These are phyloP conservation scores for Colletotrichum melonis DNA, from an alignment of 2,329 filamentous ascomycete genomes.

Conservation along the genomic window DNA sequence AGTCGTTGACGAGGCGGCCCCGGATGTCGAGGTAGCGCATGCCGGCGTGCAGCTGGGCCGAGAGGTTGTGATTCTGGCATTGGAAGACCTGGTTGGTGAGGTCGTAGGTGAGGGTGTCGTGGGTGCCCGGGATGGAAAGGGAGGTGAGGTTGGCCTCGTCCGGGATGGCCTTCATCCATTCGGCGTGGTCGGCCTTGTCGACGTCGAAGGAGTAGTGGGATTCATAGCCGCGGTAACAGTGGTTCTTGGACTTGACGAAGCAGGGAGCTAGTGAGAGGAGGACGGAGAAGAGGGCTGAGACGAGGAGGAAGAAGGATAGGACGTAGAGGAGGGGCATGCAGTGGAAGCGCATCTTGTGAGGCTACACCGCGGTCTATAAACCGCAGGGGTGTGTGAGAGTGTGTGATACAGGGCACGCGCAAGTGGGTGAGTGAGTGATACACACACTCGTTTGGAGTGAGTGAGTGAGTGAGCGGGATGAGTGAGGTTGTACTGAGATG, in stretches of 20 bases:
- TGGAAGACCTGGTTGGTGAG: conserved; percentile 50
- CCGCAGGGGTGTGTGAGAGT: background rate
- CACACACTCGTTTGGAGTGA: background rate
- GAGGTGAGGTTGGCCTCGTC: conserved; percentile 53
- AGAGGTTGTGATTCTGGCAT: conserved; percentile 61
- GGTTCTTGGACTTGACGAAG: conserved; percentile 36
- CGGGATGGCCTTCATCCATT: conserved; percentile 58
- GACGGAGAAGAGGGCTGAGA: conserved; percentile 39
- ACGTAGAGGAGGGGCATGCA: conserved; percentile 36
- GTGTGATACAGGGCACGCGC: background rate
- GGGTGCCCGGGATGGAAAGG: conserved; percentile 63
- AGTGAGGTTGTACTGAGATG: background rate
- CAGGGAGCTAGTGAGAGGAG: conserved; percentile 41
- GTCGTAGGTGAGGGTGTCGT: conserved; percentile 63
- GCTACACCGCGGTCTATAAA: background rate
- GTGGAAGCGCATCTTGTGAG: conserved; percentile 29
- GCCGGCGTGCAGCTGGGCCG: conserved; percentile 57
- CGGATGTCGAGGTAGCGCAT: conserved; percentile 63
- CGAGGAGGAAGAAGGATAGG: conserved; percentile 35
- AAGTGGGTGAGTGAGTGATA: background rate
- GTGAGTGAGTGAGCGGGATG: background rate
- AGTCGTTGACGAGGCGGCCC: conserved; percentile 53
- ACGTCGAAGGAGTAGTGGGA: conserved; percentile 57
- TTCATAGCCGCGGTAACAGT: conserved; percentile 47
- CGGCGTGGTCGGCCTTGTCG: conserved; percentile 43